Evolutionary conservation across 2,329 filamentous ascomycete genomes (phyloP), one percentile per base, ranked within the genome.

Genomic region (Diplodia scrobiculata): DNA sequence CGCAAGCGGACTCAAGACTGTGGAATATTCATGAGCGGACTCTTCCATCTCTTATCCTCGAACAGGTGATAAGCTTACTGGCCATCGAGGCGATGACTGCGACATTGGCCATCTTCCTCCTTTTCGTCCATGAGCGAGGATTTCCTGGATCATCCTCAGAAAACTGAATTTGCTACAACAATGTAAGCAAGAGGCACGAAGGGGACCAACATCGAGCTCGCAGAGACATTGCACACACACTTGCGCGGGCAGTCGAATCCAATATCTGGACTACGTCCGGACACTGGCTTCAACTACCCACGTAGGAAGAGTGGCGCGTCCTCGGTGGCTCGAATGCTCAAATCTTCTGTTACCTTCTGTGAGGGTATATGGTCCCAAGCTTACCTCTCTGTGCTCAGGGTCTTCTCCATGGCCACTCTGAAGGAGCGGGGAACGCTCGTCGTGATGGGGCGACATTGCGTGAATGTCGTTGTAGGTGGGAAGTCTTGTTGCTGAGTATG

Each of bases 61-160:
- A n/a, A 11, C 27, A 10, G 17, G 19, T 17, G 5, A 25, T n/a
- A 19, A 13, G 47, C 69, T 47, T 21, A 79, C 78, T 78, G 4
- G 81, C 76, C 82, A 84, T 84, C 45, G 78, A 71, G 4, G 82
- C 81, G 65, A 84, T 83, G 60, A 84, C 79, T 13, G 74, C 76
- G 34, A 84, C 80, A 67, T 84, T 84, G 54, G 76, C 70, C 70
- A 84, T 74, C 69, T 84, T 84, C 67, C 74, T 78, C 58, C 71
- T 70, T 67, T 72, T 71, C 11, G 74, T 72, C 83, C 82, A 84
- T 72, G 79, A 74, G 68, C 80, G 73, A 19, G 82, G 82, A 68
- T 83, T 80, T 25, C 78, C 78, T 5, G 75, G 69, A 68, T 80
- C 79, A 53, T 76, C 70, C 14, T 79, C 70, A 5, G 68, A 67